phyloP scores from a whole-genome alignment of 257 asterid species.

The Solanum stenotomum region DNA sequence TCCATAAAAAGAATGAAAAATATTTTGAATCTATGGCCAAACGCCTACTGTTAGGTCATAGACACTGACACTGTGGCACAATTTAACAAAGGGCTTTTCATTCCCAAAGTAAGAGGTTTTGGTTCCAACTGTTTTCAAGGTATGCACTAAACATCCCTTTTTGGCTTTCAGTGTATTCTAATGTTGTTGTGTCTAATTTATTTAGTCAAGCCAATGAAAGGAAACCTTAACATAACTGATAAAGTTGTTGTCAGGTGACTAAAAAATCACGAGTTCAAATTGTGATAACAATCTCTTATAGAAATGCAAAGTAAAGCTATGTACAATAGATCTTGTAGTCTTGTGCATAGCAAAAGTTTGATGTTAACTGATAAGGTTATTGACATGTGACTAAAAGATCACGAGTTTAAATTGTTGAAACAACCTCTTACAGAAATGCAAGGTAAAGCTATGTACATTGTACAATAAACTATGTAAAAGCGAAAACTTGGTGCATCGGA shows the following conservation, averaged over 20 bases:
- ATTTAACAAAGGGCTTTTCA: not conserved
- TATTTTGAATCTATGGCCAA: not conserved
- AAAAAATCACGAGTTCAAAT: no score
- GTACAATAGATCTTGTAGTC: not conserved
- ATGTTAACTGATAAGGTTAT: no score
- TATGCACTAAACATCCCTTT: not conserved
- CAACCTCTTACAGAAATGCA: not conserved
- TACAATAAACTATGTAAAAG: not conserved
- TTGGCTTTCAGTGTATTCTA: not conserved
- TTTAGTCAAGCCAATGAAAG: not conserved
- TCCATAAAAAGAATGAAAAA: not conserved
- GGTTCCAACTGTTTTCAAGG: not conserved
- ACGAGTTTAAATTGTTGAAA: not conserved
- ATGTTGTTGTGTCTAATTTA: not conserved
- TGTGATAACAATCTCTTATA: no score
- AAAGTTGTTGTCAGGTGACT: not conserved
- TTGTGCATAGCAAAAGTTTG: not conserved
- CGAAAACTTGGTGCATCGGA: not conserved
- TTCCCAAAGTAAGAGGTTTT: not conserved
- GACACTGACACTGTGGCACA: not conserved
- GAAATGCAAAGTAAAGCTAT: not conserved
- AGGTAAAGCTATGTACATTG: not conserved
- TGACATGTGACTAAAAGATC: not conserved
- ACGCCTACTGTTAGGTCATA: not conserved
- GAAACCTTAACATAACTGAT: not conserved